Evolutionary conservation across 352 stramenopile genomes (phyloP).

Genomic region (Globisporangium carolinianum): DNA sequence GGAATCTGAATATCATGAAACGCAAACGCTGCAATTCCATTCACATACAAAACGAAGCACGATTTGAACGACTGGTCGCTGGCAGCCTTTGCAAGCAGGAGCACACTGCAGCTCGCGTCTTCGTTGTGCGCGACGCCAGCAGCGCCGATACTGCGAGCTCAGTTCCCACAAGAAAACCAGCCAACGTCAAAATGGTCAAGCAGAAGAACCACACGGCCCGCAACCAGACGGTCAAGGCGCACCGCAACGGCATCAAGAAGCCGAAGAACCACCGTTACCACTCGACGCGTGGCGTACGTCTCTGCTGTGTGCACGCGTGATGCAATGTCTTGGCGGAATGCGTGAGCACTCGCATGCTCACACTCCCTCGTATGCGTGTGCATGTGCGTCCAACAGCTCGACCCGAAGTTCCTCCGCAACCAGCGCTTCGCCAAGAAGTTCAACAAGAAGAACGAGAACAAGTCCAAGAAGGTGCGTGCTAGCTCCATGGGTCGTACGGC

Average conservation of each 20-base stretch:
- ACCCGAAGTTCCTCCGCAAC: conserved; percentile 98
- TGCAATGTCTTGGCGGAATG: not conserved
- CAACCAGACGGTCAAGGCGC: conserved; percentile 97
- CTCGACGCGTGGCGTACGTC: conserved; percentile 89
- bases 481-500: too few relatives aligned
- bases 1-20: not conserved
- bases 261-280: conserved; percentile 94
- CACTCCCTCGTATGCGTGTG: not conserved
- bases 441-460: conserved; percentile 88
- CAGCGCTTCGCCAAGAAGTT: conserved; percentile 98
- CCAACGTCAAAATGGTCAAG: conserved; percentile 82
- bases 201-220: conserved; percentile 98
- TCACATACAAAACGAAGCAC: too few relatives aligned
- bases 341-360: not conserved
- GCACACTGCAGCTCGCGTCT: not conserved
- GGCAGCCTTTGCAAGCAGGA: too few relatives aligned
- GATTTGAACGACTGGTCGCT: too few relatives aligned
- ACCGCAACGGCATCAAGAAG: conserved; percentile 98
- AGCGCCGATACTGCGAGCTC: not conserved
- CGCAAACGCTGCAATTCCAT: not conserved
- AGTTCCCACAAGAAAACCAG: conserved; percentile 41
- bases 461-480: conserved; percentile 46
- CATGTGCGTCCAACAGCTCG: conserved; percentile 49
- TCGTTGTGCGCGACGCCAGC: not conserved
- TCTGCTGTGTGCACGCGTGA: not conserved